A percentile compares a stretch with the other conserved stretches of the same genome.
These are phyloP conservation scores for Paulownia fortunei DNA, from an alignment of 257 asterid species.

Conservation along the genomic window DNA sequence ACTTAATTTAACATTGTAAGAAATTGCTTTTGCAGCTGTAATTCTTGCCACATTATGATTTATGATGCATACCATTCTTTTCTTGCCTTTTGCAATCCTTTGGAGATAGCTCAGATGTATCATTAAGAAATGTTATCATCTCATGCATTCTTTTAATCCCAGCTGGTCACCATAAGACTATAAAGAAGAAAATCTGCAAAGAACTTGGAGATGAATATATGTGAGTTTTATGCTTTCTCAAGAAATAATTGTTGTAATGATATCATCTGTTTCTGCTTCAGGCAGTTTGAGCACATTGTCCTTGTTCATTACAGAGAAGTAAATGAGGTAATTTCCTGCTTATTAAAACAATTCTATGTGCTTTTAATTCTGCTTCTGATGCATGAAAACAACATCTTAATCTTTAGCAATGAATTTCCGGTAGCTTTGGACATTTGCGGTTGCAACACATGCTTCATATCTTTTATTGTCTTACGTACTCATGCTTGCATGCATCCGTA, in stretches of 20 bases:
- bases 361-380: neutral
- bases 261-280: slow-evolving; percentile 16
- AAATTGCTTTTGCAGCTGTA: too few species aligned
- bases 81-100: neutral
- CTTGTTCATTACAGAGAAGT: slow-evolving; percentile 35
- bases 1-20: neutral
- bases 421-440: too few species aligned
- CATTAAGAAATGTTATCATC: neutral
- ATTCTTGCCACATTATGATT: too few species aligned
- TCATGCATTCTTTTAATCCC: too few species aligned
- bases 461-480: too few species aligned
- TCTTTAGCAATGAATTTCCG: neutral
- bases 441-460: too few species aligned
- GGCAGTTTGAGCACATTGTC: slow-evolving; percentile 30
- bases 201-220: too few species aligned
- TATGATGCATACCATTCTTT: neutral
- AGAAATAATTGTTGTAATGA: neutral
- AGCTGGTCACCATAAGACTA: too few species aligned
- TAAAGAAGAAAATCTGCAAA: too few species aligned
- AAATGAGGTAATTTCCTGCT: slow-evolving; percentile 28
- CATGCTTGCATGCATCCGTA: too few species aligned
- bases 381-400: neutral
- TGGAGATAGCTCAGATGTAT: neutral
- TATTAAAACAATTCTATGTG: neutral
- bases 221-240: neutral